phyloP scores from a whole-genome alignment of 768 basidiomycete genomes.

The Rhizopogon roseolus region DNA sequence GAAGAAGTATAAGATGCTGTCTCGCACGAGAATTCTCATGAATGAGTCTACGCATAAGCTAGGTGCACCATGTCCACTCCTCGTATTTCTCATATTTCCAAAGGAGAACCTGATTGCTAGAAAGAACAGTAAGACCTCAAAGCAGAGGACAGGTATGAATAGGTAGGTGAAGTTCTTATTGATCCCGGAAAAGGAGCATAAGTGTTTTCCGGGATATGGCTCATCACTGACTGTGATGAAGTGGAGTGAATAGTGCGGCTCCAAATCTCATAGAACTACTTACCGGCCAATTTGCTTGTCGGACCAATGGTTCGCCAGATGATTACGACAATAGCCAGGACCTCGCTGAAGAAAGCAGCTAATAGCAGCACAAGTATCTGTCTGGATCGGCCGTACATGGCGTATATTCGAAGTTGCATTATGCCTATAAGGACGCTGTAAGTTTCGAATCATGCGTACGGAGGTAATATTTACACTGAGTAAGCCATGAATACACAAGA shows the following conservation, averaged over 20 bases:
- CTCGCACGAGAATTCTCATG: conserved; percentile 18
- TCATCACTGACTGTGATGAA: conserved; percentile 6
- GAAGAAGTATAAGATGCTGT: conserved; percentile 28
- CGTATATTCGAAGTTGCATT: conserved; percentile 29
- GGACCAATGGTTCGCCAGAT: conserved; percentile 25
- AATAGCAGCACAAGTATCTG: conserved; percentile 15
- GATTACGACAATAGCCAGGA: conserved; percentile 16
- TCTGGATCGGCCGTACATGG: conserved; percentile 25
- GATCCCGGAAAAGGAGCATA: conserved; percentile 21
- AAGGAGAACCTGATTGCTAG: conserved; percentile 15
- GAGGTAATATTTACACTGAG: conserved; percentile 16
- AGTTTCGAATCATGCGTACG: conserved; percentile 4
- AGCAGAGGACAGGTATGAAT: conserved; percentile 26
- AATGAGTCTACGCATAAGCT: conserved; percentile 14
- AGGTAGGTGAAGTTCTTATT: conserved; percentile 17
- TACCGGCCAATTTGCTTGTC: conserved; percentile 1
- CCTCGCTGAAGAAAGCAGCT: conserved; percentile 16
- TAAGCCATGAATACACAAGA: conserved; percentile 25
- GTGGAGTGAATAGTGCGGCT: not conserved
- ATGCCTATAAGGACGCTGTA: conserved; percentile 12
- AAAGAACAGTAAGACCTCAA: conserved; percentile 22
- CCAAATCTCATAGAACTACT: not conserved
- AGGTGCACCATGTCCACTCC: not conserved
- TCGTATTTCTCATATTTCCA: conserved; percentile 5
- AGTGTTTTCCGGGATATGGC: conserved; percentile 1